Conservation (phyloP, 495 filamentous ascomycete species). For the Eremomyces bilateralis region DNA sequence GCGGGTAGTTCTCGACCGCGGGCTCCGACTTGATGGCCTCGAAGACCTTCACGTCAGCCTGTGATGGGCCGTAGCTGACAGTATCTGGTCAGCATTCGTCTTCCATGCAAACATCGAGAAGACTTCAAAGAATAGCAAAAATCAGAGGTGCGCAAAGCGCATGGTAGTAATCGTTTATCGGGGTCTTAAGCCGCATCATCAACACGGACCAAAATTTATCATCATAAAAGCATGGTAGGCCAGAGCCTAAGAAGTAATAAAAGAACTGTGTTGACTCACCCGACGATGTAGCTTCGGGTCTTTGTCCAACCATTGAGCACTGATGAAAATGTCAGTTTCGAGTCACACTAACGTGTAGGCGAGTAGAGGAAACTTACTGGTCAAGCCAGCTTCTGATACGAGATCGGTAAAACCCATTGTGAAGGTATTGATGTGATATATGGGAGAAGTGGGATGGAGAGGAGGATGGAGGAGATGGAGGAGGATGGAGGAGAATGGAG, state of each 20-base stretch:
- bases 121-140: constrained; percentile 3
- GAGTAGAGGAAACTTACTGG: constrained; percentile 34
- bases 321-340: constrained; percentile 26
- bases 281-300: constrained; percentile 81
- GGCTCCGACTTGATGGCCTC: constrained; percentile 64
- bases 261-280: constrained; percentile 33
- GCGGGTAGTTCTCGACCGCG: constrained; percentile 66
- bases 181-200: constrained; percentile 96
- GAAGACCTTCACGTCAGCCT: constrained; percentile 89
- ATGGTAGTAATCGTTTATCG: constrained; percentile 67
- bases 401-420: constrained; percentile 96
- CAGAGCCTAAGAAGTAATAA: constrained; percentile 6
- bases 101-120: neutral
- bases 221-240: constrained; percentile 30
- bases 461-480: no score
- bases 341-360: constrained; percentile 5
- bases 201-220: constrained; percentile 98
- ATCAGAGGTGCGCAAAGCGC: constrained; percentile 75
- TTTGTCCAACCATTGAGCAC: constrained; percentile 83
- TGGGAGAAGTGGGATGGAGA: no score
- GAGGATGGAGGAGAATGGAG: no score
- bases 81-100: constrained; percentile 4
- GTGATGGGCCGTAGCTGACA: constrained; percentile 56
- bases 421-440: no score
- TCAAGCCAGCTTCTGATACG: constrained; percentile 63